These are phyloP conservation scores for Leucocoprinus leucothites DNA, from an alignment of 768 basidiomycete species.

Conservation along the genomic window DNA sequence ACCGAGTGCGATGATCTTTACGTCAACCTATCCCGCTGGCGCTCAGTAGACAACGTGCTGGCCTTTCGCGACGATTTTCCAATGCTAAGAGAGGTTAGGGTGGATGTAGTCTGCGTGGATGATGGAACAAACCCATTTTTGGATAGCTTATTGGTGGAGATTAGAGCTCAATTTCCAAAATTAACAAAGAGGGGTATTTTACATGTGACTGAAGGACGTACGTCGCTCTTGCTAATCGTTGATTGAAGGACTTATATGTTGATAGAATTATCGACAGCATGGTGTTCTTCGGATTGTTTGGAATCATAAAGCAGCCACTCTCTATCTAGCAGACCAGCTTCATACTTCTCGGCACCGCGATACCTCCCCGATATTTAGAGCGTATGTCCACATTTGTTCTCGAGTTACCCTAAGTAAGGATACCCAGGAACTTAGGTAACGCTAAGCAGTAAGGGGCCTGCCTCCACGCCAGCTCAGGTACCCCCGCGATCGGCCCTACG, in stretches of 20 bases:
- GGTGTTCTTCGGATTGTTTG: background rate
- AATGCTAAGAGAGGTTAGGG: background rate
- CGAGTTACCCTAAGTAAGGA: too few relatives aligned
- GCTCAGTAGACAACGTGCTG: background rate
- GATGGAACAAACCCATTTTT: background rate
- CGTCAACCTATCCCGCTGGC: background rate
- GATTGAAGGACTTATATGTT: background rate
- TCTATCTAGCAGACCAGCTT: too few relatives aligned
- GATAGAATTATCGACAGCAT: background rate
- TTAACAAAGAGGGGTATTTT: background rate
- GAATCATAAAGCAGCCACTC: background rate
- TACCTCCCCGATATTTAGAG: too few relatives aligned
- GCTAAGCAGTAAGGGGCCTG: too few relatives aligned
- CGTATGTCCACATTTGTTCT: too few relatives aligned
- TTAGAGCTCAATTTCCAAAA: slow-evolving; percentile 3
- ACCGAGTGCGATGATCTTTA: background rate
- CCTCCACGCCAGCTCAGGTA: too few relatives aligned
- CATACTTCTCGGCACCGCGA: too few relatives aligned
- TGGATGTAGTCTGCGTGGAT: slow-evolving; percentile 1
- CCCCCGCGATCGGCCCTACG: too few relatives aligned
- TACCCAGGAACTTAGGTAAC: too few relatives aligned
- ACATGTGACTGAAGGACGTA: background rate
- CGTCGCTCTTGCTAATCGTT: background rate
- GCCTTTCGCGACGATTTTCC: background rate
- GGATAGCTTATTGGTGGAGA: background rate